Conservation (phyloP, 805 yeast species). For the Kodamaea lidongshanica region DNA sequence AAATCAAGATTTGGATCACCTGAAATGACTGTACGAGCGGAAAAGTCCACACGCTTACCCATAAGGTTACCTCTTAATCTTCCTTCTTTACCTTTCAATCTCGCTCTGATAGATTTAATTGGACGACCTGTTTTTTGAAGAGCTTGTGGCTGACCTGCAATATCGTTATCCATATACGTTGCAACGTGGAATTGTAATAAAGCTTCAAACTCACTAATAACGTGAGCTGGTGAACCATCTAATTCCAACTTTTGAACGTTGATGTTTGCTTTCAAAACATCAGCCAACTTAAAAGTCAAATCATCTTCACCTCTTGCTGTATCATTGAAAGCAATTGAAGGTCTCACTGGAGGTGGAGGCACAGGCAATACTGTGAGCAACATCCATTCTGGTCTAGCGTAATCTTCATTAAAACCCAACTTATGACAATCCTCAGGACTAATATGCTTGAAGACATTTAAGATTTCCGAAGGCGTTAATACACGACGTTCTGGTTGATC, state of each 20-base stretch:
- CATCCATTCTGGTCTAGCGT: slow-evolving; percentile 99
- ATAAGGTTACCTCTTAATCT: slow-evolving; percentile 96
- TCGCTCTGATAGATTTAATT: slow-evolving; percentile 96
- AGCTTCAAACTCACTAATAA: slow-evolving; percentile 92
- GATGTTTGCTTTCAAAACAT: slow-evolving; percentile 91
- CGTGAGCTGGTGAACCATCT: slow-evolving; percentile 99
- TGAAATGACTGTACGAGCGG: slow-evolving; percentile 98
- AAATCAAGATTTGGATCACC: slow-evolving; percentile 98
- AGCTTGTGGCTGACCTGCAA: slow-evolving; percentile 99
- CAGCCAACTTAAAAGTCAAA: slow-evolving; percentile 94
- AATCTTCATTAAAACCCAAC: slow-evolving; percentile 90
- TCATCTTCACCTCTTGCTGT: slow-evolving; percentile 99
- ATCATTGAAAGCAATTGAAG: slow-evolving; percentile 95
- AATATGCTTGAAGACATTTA: slow-evolving; percentile 88
- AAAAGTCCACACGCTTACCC: slow-evolving; percentile 99
- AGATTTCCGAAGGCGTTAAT: slow-evolving; percentile 80
- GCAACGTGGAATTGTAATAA: slow-evolving; percentile 96
- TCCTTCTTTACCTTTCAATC: slow-evolving; percentile 98
- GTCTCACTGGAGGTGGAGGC: slow-evolving; percentile 99
- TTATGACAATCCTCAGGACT: slow-evolving; percentile 73
- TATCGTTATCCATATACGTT: slow-evolving; percentile 98
- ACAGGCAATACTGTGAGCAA: slow-evolving; percentile 95
- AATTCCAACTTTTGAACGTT: slow-evolving; percentile 96
- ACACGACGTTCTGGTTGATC: slow-evolving; percentile 90
- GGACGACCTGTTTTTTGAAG: slow-evolving; percentile 98